Percentiles rank a stretch among this genome's conserved stretches.
Conservation (phyloP, 805 yeast species). For the Hanseniaspora taiwanica region DNA sequence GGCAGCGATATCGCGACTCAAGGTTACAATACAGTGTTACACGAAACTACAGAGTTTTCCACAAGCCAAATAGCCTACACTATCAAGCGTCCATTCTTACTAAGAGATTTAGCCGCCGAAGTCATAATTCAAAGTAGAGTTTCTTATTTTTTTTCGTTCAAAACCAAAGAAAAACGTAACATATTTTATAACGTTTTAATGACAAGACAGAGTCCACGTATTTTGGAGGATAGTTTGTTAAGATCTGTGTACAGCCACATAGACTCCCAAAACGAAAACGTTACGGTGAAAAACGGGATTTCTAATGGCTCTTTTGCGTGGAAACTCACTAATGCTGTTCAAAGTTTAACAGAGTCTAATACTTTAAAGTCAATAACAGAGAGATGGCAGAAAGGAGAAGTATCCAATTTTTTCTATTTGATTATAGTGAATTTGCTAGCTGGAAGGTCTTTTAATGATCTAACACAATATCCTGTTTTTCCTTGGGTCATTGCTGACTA, state of each 20-base stretch:
- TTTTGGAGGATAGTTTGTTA: conserved; percentile 41
- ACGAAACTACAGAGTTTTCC: conserved; percentile 47
- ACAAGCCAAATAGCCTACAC: conserved; percentile 45
- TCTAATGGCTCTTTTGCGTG: conserved; percentile 25
- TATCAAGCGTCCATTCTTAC: conserved; percentile 60
- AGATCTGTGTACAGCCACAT: conserved; percentile 40
- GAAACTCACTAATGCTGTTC: conserved; percentile 29
- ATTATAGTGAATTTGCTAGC: conserved; percentile 74
- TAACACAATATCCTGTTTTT: conserved; percentile 83
- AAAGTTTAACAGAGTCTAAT: conserved; percentile 21
- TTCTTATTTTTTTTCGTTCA: conserved; percentile 54
- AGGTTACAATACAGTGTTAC: conserved; percentile 21
- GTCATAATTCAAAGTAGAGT: conserved; percentile 63
- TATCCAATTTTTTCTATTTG: conserved; percentile 73
- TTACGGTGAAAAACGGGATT: conserved; percentile 22
- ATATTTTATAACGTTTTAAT: conserved; percentile 36
- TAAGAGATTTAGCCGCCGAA: conserved; percentile 74
- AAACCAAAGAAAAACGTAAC: conserved; percentile 42
- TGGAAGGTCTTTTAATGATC: conserved; percentile 78
- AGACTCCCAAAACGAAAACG: conserved; percentile 22
- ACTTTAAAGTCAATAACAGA: conserved; percentile 38
- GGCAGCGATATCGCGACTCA: conserved; percentile 21
- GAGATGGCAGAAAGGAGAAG: conserved; percentile 64
- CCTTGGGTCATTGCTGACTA: conserved; percentile 89
- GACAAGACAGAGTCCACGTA: conserved; percentile 32